These are phyloP conservation scores for Pyrenophora seminiperda DNA, from an alignment of 2,329 filamentous ascomycete species.

Conservation along the genomic window DNA sequence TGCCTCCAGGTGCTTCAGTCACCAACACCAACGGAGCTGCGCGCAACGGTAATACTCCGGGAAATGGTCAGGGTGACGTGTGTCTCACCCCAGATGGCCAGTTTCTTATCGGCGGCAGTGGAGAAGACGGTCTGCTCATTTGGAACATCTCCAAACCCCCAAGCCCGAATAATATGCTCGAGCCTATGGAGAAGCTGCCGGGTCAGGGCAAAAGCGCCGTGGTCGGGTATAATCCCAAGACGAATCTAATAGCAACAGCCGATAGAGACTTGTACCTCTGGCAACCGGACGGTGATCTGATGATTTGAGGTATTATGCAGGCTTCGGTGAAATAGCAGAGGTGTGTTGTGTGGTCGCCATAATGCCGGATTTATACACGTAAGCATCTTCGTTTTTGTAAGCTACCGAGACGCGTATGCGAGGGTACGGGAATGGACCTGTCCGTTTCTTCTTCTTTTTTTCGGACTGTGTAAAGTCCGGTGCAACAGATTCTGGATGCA, in stretches of 20 bases:
- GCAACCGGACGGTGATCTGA: constrained; percentile 54
- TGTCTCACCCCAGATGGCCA: constrained; percentile 90
- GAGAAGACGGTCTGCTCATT: constrained; percentile 72
- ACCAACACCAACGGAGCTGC: constrained; percentile 61
- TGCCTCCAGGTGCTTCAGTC: constrained; percentile 50
- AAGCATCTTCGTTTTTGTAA: no score
- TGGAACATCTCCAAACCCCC: constrained; percentile 73
- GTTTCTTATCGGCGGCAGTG: constrained; percentile 82
- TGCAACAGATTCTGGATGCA: no score
- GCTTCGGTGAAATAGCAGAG: no score
- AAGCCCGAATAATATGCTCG: constrained; percentile 63
- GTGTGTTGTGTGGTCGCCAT: no score
- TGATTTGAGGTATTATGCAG: constrained; percentile 32
- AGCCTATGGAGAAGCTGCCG: constrained; percentile 67
- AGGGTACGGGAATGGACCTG: no score
- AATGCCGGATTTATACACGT: no score
- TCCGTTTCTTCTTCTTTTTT: no score
- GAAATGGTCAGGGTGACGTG: constrained; percentile 70
- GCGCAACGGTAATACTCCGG: constrained; percentile 36
- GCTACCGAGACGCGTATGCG: no score
- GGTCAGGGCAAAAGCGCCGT: constrained; percentile 69
- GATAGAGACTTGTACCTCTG: constrained; percentile 72
- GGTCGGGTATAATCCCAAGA: constrained; percentile 86
- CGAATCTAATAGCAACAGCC: constrained; percentile 88
- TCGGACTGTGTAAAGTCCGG: no score